These are phyloP conservation scores for Populus deltoides DNA, from an alignment of 345 rosid species.

Conservation along the genomic window DNA sequence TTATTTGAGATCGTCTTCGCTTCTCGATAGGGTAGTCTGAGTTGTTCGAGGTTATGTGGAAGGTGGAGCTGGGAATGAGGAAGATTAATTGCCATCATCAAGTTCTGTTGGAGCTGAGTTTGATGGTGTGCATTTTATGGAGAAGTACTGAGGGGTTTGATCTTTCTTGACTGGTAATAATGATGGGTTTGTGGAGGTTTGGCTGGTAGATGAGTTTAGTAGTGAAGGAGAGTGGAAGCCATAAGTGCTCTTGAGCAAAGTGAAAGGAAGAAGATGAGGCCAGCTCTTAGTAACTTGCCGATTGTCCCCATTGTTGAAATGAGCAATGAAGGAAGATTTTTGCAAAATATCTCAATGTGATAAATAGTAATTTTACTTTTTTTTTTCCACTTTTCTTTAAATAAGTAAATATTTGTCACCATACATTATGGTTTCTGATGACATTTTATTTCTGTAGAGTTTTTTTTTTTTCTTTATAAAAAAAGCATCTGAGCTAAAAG, in stretches of 20 bases:
- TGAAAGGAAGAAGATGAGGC: neutral
- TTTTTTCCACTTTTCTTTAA: neutral
- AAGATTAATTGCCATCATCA: neutral
- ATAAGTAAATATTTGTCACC: no score
- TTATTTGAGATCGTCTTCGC: slow-evolving; percentile 62
- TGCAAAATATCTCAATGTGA: neutral
- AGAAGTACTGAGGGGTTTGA: neutral
- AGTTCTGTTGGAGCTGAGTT: slow-evolving; percentile 10
- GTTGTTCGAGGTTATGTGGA: slow-evolving; percentile 42
- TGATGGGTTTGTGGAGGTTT: slow-evolving; percentile 5
- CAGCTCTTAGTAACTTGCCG: neutral
- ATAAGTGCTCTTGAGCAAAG: neutral
- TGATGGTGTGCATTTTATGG: slow-evolving; percentile 37
- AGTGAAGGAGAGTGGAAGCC: slow-evolving; percentile 31
- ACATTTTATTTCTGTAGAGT: no score
- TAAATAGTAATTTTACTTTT: no score
- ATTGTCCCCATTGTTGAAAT: neutral
- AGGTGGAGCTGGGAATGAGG: slow-evolving; percentile 39
- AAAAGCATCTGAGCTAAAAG: no score
- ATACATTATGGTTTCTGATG: no score
- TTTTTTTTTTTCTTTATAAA: no score
- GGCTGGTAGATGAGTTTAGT: slow-evolving; percentile 5
- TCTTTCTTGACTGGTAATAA: neutral
- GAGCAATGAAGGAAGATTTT: neutral
- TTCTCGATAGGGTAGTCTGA: slow-evolving; percentile 70